A percentile compares a stretch with the other conserved stretches of the same genome.
Conservation (phyloP, 768 basidiomycete species). For the Russula dissimulans region DNA sequence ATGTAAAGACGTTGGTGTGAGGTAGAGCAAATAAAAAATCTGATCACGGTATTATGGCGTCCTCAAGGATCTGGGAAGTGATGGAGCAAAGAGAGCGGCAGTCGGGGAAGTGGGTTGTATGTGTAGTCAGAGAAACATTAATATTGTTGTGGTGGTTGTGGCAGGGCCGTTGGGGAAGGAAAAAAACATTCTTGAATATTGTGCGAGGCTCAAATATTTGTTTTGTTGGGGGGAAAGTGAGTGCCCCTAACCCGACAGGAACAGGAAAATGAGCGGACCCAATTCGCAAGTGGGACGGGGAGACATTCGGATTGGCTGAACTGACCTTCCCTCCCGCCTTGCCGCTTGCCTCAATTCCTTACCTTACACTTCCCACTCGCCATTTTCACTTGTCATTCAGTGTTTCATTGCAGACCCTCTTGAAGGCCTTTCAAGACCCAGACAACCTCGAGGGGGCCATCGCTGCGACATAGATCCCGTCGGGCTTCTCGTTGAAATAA, state of each 20-base stretch:
- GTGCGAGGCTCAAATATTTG: background rate
- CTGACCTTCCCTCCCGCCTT: background rate
- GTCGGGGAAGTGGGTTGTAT: too few species aligned
- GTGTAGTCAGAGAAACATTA: too few species aligned
- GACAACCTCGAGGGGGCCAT: constrained; percentile 1
- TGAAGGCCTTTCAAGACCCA: background rate
- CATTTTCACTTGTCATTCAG: background rate
- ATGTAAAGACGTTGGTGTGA: too few species aligned
- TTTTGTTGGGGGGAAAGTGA: too few species aligned
- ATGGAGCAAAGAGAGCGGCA: too few species aligned
- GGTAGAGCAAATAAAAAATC: too few species aligned
- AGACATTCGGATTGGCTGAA: background rate
- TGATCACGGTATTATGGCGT: too few species aligned
- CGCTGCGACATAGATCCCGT: background rate
- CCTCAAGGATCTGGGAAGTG: too few species aligned
- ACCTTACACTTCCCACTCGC: background rate
- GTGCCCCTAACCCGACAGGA: background rate
- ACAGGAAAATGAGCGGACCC: background rate
- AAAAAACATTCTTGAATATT: background rate
- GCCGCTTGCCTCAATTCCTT: background rate
- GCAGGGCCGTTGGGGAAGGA: background rate
- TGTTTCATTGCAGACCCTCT: background rate
- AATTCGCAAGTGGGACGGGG: background rate
- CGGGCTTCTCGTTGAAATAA: background rate
- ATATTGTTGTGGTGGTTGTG: too few species aligned